phyloP scores from a whole-genome alignment of 352 stramenopile species.

The Pseudoperonospora humuli region DNA sequence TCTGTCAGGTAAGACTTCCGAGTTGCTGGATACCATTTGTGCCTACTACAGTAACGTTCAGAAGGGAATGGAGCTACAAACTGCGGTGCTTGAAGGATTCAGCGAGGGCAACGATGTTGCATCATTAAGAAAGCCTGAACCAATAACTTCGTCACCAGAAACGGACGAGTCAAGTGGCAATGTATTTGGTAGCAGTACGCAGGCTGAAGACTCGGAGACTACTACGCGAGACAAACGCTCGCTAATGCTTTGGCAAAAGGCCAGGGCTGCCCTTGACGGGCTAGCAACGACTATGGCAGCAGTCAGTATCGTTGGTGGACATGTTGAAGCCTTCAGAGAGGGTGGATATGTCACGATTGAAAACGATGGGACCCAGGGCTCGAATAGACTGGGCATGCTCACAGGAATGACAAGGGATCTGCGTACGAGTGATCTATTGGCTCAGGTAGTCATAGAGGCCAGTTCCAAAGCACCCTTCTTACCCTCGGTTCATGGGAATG shows the following conservation, averaged over 20 bases:
- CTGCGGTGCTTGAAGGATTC: background rate
- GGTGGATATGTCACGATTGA: slow-evolving; percentile 49
- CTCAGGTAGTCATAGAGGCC: slow-evolving; percentile 17
- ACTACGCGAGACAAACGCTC: slow-evolving; percentile 58
- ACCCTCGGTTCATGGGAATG: slow-evolving; percentile 11
- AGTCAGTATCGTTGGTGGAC: slow-evolving; percentile 61
- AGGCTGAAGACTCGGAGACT: slow-evolving; percentile 15
- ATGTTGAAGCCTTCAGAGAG: slow-evolving; percentile 67
- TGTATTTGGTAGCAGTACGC: slow-evolving; percentile 4
- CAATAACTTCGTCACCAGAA: slow-evolving; percentile 45
- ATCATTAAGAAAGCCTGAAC: slow-evolving; percentile 45
- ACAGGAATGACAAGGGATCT: slow-evolving; percentile 33
- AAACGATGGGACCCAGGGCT: slow-evolving; percentile 27
- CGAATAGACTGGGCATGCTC: slow-evolving; percentile 21
- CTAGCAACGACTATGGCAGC: slow-evolving; percentile 53
- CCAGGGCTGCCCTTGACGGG: slow-evolving; percentile 57
- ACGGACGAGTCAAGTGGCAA: slow-evolving; percentile 37
- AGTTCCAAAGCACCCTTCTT: slow-evolving; percentile 5
- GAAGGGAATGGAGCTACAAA: background rate
- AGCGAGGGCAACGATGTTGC: slow-evolving; percentile 5
- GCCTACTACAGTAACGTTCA: slow-evolving; percentile 56
- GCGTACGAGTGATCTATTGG: slow-evolving; percentile 33
- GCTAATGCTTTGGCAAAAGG: slow-evolving; percentile 61
- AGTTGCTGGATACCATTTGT: slow-evolving; percentile 58
- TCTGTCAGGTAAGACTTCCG: slow-evolving; percentile 37